Evolutionary conservation across 148 eudicot species (phyloP), one percentile per base, ranked within the genome.

Genomic region (Amaranthus hypochondriacus): DNA sequence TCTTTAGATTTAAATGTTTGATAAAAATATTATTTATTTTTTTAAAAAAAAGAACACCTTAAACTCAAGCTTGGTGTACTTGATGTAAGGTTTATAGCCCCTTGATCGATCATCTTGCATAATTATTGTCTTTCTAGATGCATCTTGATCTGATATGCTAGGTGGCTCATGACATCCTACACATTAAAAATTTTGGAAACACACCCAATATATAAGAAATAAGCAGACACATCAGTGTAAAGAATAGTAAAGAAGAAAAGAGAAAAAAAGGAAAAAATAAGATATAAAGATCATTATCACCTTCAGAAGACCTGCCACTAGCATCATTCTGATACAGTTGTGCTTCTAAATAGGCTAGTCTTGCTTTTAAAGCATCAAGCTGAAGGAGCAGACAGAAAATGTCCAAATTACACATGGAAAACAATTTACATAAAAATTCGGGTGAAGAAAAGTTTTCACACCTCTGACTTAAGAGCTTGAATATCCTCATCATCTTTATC

Each of bases 1-100:
- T 28, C 39, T 0, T 28, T 28, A 28, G 39, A 28, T 28, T 28
- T 28, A 28, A 28, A 28, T 28, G 39, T 28, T 28, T 28, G 2
- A 28, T 28, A 28, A 28, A 28, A 28, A 28, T 28, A 28, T 28
- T 28, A 28, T 28, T 28, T 28, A 28, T 28, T 28, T 28, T 28
- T 28, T 28, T 28, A 28, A 28, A 28, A 28, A 28, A 28, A 64
- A 43, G 46, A 56, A 7, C 28, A 94, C 98, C 96, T 92, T 85
- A 78, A 95, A 92, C 69, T 86, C 89, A 78, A 95, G 81, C 83
- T 92, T 95, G 18, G 90, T 88, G 71, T 92, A 95, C 72, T 87
- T 90, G 79, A 95, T 87, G 55, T 76, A 83, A 69, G 92, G 97
- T 65, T 86, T 90, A 73, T 83, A 83, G 77, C 79, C 74, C 79